phyloP scores from a whole-genome alignment of 495 filamentous ascomycete species.

The Oleoguttula mirabilis region DNA sequence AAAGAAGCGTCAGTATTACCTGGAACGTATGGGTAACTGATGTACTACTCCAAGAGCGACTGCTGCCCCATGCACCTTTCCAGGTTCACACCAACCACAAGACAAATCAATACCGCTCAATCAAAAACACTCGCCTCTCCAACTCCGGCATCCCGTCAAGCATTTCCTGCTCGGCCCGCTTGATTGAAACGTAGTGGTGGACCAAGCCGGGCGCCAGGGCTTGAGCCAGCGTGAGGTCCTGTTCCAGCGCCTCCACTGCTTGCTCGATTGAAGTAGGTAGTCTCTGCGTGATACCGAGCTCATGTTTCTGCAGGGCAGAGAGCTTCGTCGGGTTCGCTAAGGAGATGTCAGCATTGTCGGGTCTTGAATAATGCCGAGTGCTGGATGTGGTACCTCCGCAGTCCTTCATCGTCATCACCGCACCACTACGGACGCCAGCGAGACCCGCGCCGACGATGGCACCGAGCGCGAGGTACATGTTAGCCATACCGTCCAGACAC shows the following conservation, averaged over 20 bases:
- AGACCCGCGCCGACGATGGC: slow-evolving; percentile 56
- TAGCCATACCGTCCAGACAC: slow-evolving; percentile 58
- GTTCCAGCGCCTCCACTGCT: slow-evolving; percentile 22
- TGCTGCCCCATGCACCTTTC: too few species aligned
- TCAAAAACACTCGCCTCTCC: slow-evolving; percentile 26
- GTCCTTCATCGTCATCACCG: slow-evolving; percentile 41
- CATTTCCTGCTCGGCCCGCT: slow-evolving; percentile 29
- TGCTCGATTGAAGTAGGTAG: slow-evolving; percentile 21
- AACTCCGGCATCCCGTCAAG: slow-evolving; percentile 24
- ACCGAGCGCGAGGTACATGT: slow-evolving; percentile 56
- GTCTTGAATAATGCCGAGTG: not conserved
- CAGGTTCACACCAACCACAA: too few species aligned
- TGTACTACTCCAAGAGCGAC: too few species aligned
- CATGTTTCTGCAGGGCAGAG: slow-evolving; percentile 35
- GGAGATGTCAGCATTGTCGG: slow-evolving; percentile 1
- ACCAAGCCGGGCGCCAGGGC: slow-evolving; percentile 22
- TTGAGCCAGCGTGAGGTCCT: slow-evolving; percentile 21
- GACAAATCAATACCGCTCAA: slow-evolving; percentile 32
- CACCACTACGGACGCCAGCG: slow-evolving; percentile 40
- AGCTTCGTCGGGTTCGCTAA: slow-evolving; percentile 31
- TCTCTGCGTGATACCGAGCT: slow-evolving; percentile 38
- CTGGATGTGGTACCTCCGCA: slow-evolving; percentile 39
- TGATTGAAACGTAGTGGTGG: slow-evolving; percentile 26
- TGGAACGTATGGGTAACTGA: too few species aligned
- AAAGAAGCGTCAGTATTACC: too few species aligned